phyloP scores from a whole-genome alignment of 805 yeast species.

The Starmerella potacharoeniae region DNA sequence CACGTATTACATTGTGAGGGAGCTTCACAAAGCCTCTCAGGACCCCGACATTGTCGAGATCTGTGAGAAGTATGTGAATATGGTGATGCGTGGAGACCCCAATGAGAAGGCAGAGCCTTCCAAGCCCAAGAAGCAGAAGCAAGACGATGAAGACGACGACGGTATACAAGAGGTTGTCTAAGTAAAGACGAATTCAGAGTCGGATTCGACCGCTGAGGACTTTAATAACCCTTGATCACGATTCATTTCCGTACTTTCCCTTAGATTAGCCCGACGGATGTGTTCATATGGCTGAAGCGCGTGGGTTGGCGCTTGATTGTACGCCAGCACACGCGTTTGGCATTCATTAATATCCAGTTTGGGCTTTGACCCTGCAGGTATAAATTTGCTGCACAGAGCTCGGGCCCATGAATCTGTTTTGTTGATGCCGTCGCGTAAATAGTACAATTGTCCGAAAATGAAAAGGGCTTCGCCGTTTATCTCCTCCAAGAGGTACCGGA shows the following conservation, averaged over 20 bases:
- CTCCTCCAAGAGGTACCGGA: background rate
- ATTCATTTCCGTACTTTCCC: background rate
- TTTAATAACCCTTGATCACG: background rate
- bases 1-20: slow-evolving; percentile 78
- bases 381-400: background rate
- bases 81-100: slow-evolving; percentile 82
- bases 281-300: too few species aligned
- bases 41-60: slow-evolving; percentile 47
- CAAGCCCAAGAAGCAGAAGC: slow-evolving; percentile 13
- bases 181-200: background rate
- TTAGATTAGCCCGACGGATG: too few species aligned
- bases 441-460: background rate
- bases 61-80: slow-evolving; percentile 76
- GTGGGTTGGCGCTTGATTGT: too few species aligned
- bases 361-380: too few species aligned
- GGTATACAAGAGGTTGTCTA: slow-evolving; percentile 12
- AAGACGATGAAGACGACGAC: slow-evolving; percentile 19
- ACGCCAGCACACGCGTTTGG: too few species aligned
- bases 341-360: too few species aligned
- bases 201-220: background rate
- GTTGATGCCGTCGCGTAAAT: background rate
- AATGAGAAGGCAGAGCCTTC: background rate
- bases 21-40: slow-evolving; percentile 49
- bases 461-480: background rate
- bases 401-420: background rate